Conservation (phyloP, 116 monocot genomes). For the Iris pallida region DNA sequence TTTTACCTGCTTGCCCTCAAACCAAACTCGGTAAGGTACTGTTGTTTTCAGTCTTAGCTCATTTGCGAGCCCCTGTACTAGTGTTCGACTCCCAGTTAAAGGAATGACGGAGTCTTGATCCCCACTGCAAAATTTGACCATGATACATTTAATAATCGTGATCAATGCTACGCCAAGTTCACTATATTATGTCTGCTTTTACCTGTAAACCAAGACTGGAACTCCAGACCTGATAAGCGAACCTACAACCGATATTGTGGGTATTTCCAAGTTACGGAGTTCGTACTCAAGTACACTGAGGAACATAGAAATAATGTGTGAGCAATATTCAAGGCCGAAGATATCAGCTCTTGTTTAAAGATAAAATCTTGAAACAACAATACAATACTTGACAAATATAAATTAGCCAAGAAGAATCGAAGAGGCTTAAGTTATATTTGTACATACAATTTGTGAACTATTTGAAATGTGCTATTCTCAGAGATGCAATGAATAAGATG, state of each 20-base stretch:
- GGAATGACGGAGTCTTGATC: constrained; percentile 99
- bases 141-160: background rate
- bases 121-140: constrained; percentile 39
- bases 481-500: too few species aligned
- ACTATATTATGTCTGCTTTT: background rate
- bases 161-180: background rate
- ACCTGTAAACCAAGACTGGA: constrained; percentile 74
- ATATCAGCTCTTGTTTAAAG: too few species aligned
- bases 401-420: too few species aligned
- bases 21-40: constrained; percentile 93
- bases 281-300: constrained; percentile 69
- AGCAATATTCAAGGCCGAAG: too few species aligned
- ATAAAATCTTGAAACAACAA: too few species aligned
- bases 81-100: constrained; percentile 75
- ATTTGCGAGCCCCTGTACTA: constrained; percentile 70
- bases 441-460: too few species aligned
- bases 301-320: background rate
- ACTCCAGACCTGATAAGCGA: constrained; percentile 52
- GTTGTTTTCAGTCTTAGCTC: constrained; percentile 64
- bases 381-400: too few species aligned
- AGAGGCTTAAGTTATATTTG: too few species aligned
- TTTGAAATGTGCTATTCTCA: too few species aligned
- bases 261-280: constrained; percentile 61
- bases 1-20: constrained; percentile 75
- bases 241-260: constrained; percentile 53